phyloP scores from a whole-genome alignment of 192 early-diverging fungal species.

The Oehlia diaphana region DNA sequence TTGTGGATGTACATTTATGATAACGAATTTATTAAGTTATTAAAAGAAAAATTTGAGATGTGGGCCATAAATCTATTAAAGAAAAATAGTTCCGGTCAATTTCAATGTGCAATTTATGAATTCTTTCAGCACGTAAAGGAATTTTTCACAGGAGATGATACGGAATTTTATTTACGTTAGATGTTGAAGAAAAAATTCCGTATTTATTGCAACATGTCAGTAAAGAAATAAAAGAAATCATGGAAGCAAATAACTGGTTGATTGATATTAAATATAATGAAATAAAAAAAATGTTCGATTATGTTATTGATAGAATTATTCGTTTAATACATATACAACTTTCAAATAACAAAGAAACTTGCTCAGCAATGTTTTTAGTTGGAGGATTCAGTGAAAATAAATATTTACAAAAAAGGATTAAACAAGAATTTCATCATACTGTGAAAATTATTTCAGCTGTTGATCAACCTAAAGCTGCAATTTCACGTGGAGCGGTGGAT shows the following conservation, averaged over 20 bases:
- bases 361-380: conserved; percentile 39
- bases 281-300: conserved; percentile 38
- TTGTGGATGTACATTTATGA: conserved; percentile 41
- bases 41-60: conserved; percentile 44
- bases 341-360: conserved; percentile 26
- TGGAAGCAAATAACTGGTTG: conserved; percentile 45
- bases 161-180: background rate
- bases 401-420: conserved; percentile 37
- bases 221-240: conserved; percentile 26
- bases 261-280: conserved; percentile 46
- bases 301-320: conserved; percentile 34
- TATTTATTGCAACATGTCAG: background rate
- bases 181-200: background rate
- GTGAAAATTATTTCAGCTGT: conserved; percentile 33
- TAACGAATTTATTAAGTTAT: conserved; percentile 42
- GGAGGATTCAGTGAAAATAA: conserved; percentile 39
- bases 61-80: conserved; percentile 36
- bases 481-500: background rate
- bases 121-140: background rate
- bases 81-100: conserved; percentile 23
- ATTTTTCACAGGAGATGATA: background rate
- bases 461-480: conserved; percentile 30
- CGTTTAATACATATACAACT: conserved; percentile 38
- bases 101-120: background rate
- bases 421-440: conserved; percentile 35